Evolutionary conservation across 2,329 filamentous ascomycete genomes (phyloP), one percentile per base, ranked within the genome.

Genomic region (Penicillium capsulatum): DNA sequence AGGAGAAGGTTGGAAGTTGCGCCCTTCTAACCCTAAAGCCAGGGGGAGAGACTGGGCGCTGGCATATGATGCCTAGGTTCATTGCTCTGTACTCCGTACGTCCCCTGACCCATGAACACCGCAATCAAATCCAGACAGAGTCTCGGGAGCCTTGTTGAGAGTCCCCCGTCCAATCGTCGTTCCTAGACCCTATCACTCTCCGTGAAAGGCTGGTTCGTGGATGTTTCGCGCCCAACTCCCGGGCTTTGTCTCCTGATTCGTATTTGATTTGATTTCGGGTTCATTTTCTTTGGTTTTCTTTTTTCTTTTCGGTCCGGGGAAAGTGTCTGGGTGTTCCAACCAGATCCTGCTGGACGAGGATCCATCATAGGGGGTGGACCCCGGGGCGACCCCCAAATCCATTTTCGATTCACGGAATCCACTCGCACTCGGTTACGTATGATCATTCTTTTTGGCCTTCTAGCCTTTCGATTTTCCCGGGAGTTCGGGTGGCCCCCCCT

Each of bases 391-490:
- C 20, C 20, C 36, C 45, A 29, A 42, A 47, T 44, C 35, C 35
- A 26, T 45, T 45, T 28, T 34, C 38, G 19, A 22, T 22, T n/a
- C 27, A 42, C 27, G 19, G 35, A 44, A 31, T 37, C 42, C 42
- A 46, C 42, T 50, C 22, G 27, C 27, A 47, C 44, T 48, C 45
- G 43, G 41, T 50, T 55, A 54, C 52, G 50, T 55, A 44, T 47
- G 48, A 53, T 52, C 52, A 54, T 55, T 55, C 52, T 52, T 51
- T n/a, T 44, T 37, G 24, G 11, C 38, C 52, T 55, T 55, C 52
- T 55, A 55, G 52, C 43, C 41, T 40, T 45, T 47, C 51, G 43
- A 46, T 30, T 31, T 34, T 40, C 50, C 52, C 50, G 38, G 30
- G 34, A 7, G 14, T 31, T 44, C 50, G 50, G 47, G 39, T 46